These are phyloP conservation scores for Juglanconis oblonga DNA, from an alignment of 2,329 filamentous ascomycete genomes.

Conservation along the genomic window DNA sequence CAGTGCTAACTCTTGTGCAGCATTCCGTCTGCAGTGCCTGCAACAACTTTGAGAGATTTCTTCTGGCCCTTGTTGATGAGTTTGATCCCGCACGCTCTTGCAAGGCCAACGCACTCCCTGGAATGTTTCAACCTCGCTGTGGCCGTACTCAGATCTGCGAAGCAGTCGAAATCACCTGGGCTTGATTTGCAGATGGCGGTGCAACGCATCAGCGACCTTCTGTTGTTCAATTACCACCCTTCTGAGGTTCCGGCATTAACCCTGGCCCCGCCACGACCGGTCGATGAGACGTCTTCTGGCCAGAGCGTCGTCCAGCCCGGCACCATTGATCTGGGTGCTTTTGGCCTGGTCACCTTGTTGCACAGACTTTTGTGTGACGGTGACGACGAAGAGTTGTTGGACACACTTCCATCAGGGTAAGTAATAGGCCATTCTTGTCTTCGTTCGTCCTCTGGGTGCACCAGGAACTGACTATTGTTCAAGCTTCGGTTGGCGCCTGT, in stretches of 20 bases:
- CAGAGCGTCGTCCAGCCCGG: conserved; percentile 39
- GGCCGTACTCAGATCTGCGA: conserved; percentile 38
- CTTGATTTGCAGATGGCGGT: conserved; percentile 30
- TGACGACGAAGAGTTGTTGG: conserved; percentile 17
- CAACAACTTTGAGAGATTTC: conserved; percentile 39
- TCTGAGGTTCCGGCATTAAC: conserved; percentile 25
- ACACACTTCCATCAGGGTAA: conserved; percentile 19
- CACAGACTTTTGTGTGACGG: conserved; percentile 26
- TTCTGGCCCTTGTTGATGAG: conserved; percentile 45
- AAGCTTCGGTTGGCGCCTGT: conserved; percentile 45
- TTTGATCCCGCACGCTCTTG: conserved; percentile 34
- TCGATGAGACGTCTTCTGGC: conserved; percentile 9
- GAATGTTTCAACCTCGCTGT: conserved; percentile 44
- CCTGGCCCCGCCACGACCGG: conserved; percentile 16
- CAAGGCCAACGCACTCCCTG: conserved; percentile 34
- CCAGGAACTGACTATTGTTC: conserved; percentile 15
- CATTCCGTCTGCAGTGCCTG: conserved; percentile 26
- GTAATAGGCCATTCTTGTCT: neutral
- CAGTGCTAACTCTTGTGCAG: conserved; percentile 5
- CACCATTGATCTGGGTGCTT: conserved; percentile 32
- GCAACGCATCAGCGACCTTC: conserved; percentile 21
- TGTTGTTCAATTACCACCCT: conserved; percentile 29
- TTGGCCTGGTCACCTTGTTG: conserved; percentile 35
- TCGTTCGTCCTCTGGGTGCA: neutral
- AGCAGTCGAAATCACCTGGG: conserved; percentile 28